Base-by-base conservation (phyloP, 2,329 filamentous ascomycete genomes). In the Bipolaris victoriae region DNA sequence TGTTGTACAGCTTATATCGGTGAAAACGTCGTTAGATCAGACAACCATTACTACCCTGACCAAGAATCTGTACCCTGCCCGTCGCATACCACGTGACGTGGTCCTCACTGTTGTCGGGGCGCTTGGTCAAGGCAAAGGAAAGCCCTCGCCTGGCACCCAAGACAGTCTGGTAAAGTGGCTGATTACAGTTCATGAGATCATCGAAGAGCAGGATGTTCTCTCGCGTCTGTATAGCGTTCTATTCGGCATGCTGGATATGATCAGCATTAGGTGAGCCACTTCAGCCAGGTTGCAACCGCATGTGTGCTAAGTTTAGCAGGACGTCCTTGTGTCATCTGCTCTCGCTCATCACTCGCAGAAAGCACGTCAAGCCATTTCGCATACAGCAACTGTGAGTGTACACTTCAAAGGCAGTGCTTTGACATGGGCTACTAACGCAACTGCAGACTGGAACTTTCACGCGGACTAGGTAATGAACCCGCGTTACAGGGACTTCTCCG, bases 221-320 rank as follows among this genome's bases (percentile, higher is more conserved):
- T 87, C 87, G 5, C 87, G 86, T 60, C 79, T 89, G 1, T 96
- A 96, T 68, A 82, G 86, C 0, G 85, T 94, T 16, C 76, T 96
- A 3, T 96, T 96, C 72, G 91, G 91, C 62, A 80, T 94, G 62
- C 82, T 96, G 5, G 90, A 96, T 69, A 94, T 91, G 68, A 88
- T 91, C 49, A 89, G 87, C 57, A 84, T 92, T 58, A 84, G 90
- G 83, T 90, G 63, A 78, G 61, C 41, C 37, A 45, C 37, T 48
- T 37, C 57, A 49, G 40, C 52, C 52, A 56, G 48, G 51, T 41
- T 3, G 26, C 33, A 45, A 31, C 37, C 36, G 33, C 26, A 45
- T 33, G 24, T 44, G 49, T 64, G 55, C 69, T 76, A 67, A 75
- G 44, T 62, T 55, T 62, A 55, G 51, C 60, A 79, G 77, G 40